Evolutionary conservation across 345 rosid species (phyloP), one percentile per base, ranked within the genome.

Genomic region (Ceriops zippeliana): DNA sequence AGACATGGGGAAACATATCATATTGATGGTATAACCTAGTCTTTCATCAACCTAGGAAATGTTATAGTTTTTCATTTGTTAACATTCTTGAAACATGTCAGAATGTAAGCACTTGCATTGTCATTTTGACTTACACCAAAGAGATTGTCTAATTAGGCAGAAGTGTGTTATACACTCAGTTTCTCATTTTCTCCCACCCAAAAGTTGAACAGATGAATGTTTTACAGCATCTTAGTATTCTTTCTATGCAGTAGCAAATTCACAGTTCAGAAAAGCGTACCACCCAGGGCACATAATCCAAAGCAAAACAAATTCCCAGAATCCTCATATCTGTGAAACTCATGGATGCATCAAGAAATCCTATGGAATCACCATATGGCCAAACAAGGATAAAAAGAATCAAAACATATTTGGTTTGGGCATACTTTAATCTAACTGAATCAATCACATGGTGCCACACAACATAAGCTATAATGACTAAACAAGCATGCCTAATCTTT

Each of bases 401-500:
- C 17, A 32, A 38, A 1, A 49, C 11, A 27, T 10, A 66, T 59
- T 10, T 22, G n/a, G 21, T 58, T 31, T 51, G 21, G 49, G 52
- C 19, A 9, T 42, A 57, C 10, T 13, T 26, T 19, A 22, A 34
- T 24, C 57, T 38, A 15, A 20, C 19, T 6, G 32, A 46, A 20
- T 59, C 53, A 51, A 60, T 26, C 17, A 37, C 11, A 21, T 49
- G 52, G 35, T 46, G 27, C 19, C 32, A 67, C 56, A 54, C 42
- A 70, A 51, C 66, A 15, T 62, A 58, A 62, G 31, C 68, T 46
- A 59, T 49, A 51, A 61, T n/a, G 65, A 20, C 38, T 31, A 38
- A 34, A 28, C 47, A 24, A 58, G 49, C 28, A 65, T 42, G 22
- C 63, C 61, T 37, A 53, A 60, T 60, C 58, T 6, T 42, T 46